phyloP scores from a whole-genome alignment of 2,329 filamentous ascomycete species.

The Plenodomus lindquistii region DNA sequence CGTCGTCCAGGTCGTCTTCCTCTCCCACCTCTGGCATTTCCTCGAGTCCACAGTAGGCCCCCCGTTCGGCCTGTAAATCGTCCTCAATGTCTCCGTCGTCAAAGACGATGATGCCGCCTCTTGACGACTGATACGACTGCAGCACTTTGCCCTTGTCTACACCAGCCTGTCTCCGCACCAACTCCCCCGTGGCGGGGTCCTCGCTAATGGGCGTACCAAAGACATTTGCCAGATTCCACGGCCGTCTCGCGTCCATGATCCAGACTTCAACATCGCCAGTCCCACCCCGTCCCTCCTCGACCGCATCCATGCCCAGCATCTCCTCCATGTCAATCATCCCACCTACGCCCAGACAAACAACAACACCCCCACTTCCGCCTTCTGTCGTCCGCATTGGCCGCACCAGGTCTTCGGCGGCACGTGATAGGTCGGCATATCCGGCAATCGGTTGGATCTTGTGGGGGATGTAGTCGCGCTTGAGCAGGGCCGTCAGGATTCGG shows the following conservation, averaged over 20 bases:
- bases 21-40: constrained; percentile 92
- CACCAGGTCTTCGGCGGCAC: constrained; percentile 77
- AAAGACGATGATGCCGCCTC: constrained; percentile 88
- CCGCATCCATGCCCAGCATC: constrained; percentile 73
- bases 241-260: constrained; percentile 87
- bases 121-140: constrained; percentile 73
- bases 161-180: constrained; percentile 61
- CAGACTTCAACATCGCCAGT: constrained; percentile 91
- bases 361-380: constrained; percentile 84
- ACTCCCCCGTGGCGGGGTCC: constrained; percentile 53
- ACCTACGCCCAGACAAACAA: constrained; percentile 90
- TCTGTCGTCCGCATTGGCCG: constrained; percentile 82
- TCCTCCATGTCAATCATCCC: constrained; percentile 86
- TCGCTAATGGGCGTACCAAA: constrained; percentile 67
- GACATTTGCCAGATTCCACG: constrained; percentile 93
- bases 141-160: constrained; percentile 74
- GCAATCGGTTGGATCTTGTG: constrained; percentile 96
- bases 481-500: constrained; percentile 86
- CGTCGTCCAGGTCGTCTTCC: constrained; percentile 64
- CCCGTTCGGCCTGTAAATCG: constrained; percentile 71
- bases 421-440: constrained; percentile 86
- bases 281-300: constrained; percentile 63
- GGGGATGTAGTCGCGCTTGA: constrained; percentile 96
- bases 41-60: constrained; percentile 81
- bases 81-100: constrained; percentile 96